phyloP scores from a whole-genome alignment of 371 early-diverging fungal species.

The Circinella umbellata region DNA sequence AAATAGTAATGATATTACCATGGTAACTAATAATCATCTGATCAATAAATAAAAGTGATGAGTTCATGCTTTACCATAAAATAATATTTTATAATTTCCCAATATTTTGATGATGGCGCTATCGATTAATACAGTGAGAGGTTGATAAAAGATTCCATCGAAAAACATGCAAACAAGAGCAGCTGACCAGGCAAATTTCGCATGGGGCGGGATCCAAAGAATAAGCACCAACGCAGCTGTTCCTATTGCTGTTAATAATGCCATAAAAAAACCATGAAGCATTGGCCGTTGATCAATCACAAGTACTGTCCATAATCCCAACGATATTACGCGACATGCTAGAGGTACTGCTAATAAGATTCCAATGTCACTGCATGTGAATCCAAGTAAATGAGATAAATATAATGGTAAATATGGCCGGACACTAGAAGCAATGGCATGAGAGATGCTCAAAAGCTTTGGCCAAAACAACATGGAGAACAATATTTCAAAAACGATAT shows the following conservation, averaged over 20 bases:
- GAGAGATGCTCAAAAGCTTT: constrained; percentile 43
- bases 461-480: constrained; percentile 41
- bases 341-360: constrained; percentile 24
- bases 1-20: no score
- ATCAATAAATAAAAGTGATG: neutral
- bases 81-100: constrained; percentile 29
- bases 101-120: constrained; percentile 32
- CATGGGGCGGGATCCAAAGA: constrained; percentile 39
- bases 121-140: constrained; percentile 25
- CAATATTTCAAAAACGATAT: no score
- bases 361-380: constrained; percentile 28
- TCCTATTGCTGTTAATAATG: constrained; percentile 41
- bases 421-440: constrained; percentile 41
- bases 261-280: constrained; percentile 47
- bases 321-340: constrained; percentile 25
- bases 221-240: constrained; percentile 35
- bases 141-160: constrained; percentile 38
- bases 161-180: constrained; percentile 34
- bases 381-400: constrained; percentile 36
- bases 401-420: constrained; percentile 42
- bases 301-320: constrained; percentile 34
- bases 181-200: constrained; percentile 32
- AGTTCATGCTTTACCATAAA: constrained; percentile 15
- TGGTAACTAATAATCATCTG: no score
- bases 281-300: constrained; percentile 33